Conservation (phyloP, 2,329 filamentous ascomycete species). For the Xylariaceae sp. region DNA sequence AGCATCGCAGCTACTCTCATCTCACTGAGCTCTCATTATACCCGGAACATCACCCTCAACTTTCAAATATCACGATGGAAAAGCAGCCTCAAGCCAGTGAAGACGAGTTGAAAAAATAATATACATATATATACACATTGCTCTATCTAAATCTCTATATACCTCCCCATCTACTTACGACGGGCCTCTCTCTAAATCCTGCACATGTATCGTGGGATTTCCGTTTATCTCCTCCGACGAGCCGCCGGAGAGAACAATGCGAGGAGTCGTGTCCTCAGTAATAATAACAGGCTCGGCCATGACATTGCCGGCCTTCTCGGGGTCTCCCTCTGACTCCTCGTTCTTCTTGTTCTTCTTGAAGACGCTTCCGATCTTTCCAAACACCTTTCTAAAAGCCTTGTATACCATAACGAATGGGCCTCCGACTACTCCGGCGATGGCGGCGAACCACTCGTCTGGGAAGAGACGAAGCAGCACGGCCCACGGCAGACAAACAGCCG, state of each 20-base stretch:
- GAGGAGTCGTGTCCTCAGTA: constrained; percentile 18
- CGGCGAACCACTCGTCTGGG: constrained; percentile 41
- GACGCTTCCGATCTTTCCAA: constrained; percentile 19
- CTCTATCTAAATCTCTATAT: background rate
- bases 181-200: constrained; percentile 26
- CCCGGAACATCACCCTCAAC: too few relatives aligned
- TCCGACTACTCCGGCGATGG: constrained; percentile 29
- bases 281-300: background rate
- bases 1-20: too few relatives aligned
- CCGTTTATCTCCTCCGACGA: constrained; percentile 2
- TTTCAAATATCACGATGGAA: too few relatives aligned
- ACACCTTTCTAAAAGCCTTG: constrained; percentile 17
- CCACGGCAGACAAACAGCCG: constrained; percentile 45
- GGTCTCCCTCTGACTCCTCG: background rate
- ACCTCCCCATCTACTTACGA: constrained; percentile 5
- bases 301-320: constrained; percentile 7
- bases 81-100: background rate
- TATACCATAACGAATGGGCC: constrained; percentile 30
- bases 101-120: background rate
- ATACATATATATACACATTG: background rate
- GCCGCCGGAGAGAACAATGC: constrained; percentile 25
- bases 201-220: constrained; percentile 24
- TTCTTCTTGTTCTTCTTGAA: constrained; percentile 19
- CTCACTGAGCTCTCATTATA: too few relatives aligned
- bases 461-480: constrained; percentile 46